Base-by-base conservation (phyloP, 768 basidiomycete genomes). In the Boletus rufocinnamomeus region DNA sequence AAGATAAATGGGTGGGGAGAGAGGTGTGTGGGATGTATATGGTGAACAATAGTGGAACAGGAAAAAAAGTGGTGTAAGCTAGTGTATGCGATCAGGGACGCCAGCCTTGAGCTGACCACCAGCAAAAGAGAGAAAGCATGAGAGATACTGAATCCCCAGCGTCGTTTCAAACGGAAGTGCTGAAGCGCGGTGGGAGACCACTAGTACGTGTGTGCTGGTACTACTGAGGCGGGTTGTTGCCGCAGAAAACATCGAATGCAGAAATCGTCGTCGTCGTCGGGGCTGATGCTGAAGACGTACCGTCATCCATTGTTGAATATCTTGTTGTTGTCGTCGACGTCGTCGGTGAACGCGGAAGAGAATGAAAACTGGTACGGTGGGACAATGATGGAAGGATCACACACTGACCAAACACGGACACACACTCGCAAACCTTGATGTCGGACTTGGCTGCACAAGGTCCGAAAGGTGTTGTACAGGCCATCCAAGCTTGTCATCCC, bases 261-360 rank as follows among this genome's bases (percentile, higher is more conserved):
- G 76, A 76, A 75, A 73, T 79, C 73, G 84, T 78, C 78, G 76
- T 74, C 72, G 86, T 77, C 75, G 85, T 76, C 79, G 86, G 79
- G 77, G 85, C 78, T 82, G 84, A 86, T 86, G 87, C 80, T 88
- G 87, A 81, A 72, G 78, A 89, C 87, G 87, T 89, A 89, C 87
- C 87, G 85, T 89, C 80, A 81, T 80, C 79, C 79, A 80, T 80
- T 68, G 72, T 74, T 78, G 78, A 64, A 50, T 65, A 53, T 56
- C 59, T 69, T 73, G 27, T 67, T 67, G 71, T 52, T 51, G 60
- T 56, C 52, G 63, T 59, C 50, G 64, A 56, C 52, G 64, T 52
- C 38, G 62, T 58, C 43, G 50, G 34, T 23, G 52, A 58, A 37
- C 25, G 46, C 25, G 16, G 16, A 46, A 57, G 32, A 51, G 25